Conservation (phyloP, 345 rosid species). For the Aethionema arabicum region DNA sequence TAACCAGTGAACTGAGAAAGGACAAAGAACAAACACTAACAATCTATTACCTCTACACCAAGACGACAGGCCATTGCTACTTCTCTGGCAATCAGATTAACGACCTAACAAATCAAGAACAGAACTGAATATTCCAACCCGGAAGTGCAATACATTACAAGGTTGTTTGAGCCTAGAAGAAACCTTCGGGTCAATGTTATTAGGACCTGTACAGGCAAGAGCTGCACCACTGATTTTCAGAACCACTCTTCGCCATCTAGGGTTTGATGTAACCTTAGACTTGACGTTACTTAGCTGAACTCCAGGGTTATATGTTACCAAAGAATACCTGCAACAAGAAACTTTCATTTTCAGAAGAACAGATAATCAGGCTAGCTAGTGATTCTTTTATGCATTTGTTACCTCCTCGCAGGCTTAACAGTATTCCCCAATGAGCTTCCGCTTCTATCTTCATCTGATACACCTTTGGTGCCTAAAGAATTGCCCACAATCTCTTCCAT, state of each 20-base stretch:
- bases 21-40: not conserved
- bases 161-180: conserved; percentile 5
- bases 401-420: conserved; percentile 61
- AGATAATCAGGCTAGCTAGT: conserved; percentile 1
- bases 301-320: conserved; percentile 46
- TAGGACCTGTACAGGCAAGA: conserved; percentile 68
- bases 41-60: conserved; percentile 70
- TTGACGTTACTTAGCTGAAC: conserved; percentile 49
- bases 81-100: conserved; percentile 75
- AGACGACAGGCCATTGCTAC: conserved; percentile 67
- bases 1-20: conserved; percentile 8
- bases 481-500: conserved; percentile 77
- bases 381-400: conserved; percentile 17
- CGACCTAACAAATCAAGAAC: conserved; percentile 47
- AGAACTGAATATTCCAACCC: conserved; percentile 11
- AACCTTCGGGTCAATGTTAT: conserved; percentile 84
- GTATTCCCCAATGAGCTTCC: conserved; percentile 43
- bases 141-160: conserved; percentile 19
- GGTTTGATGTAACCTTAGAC: conserved; percentile 48
- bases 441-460: conserved; percentile 51
- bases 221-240: conserved; percentile 89
- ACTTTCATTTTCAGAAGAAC: conserved; percentile 13
- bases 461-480: conserved; percentile 46
- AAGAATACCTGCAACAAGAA: conserved; percentile 44
- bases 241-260: conserved; percentile 87